These are phyloP conservation scores for Sporisorium iseilematis-ciliati DNA, from an alignment of 1,284 basidiomycete genomes.

Conservation along the genomic window DNA sequence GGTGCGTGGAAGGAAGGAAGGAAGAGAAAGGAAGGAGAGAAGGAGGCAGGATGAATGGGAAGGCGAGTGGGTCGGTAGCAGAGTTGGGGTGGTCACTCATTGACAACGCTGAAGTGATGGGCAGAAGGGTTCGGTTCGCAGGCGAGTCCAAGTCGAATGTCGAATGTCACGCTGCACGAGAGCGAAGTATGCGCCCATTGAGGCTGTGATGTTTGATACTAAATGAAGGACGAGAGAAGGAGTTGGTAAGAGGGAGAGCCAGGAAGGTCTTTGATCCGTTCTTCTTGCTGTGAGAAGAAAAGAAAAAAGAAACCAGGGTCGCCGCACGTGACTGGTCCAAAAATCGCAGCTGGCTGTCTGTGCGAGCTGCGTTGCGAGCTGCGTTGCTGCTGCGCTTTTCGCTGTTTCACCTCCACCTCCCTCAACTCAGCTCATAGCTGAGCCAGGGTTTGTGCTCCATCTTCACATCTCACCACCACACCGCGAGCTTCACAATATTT, in stretches of 20 bases:
- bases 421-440: background rate
- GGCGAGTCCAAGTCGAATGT: background rate
- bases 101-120: background rate
- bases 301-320: background rate
- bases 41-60: background rate
- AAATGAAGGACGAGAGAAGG: background rate
- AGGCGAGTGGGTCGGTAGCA: background rate
- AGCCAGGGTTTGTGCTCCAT: background rate
- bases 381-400: background rate
- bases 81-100: background rate
- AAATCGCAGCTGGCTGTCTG: background rate
- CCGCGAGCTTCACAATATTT: too few relatives aligned
- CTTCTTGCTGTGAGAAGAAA: background rate
- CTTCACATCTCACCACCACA: background rate
- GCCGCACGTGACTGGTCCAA: background rate
- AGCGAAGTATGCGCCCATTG: background rate
- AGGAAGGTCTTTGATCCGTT: background rate
- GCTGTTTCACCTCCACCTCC: too few relatives aligned
- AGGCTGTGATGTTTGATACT: background rate
- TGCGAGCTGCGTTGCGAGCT: background rate
- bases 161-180: constrained; percentile 3
- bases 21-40: background rate
- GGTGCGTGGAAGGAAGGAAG: background rate
- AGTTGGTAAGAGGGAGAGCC: background rate
- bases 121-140: background rate